Evolutionary conservation across 352 stramenopile genomes (phyloP), one percentile per base, ranked within the genome.

Genomic region (Globisporangium cederbergense): DNA sequence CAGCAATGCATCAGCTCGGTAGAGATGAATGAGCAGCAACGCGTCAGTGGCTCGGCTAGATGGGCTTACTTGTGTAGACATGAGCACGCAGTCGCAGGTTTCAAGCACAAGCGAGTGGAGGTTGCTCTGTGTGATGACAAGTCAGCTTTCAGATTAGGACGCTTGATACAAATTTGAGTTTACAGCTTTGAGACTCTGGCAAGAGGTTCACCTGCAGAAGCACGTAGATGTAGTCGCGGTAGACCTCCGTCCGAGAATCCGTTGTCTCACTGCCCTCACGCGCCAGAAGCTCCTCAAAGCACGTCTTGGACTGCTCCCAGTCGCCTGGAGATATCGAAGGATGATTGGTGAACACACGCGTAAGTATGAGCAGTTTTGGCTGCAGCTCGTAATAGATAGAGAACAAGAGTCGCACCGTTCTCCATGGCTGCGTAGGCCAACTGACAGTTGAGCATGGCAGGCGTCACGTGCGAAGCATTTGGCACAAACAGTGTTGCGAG

Each of bases 1-100:
- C 20, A 96, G 56, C 30, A 94, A 68, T 13, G 85, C 82, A 32
- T 96, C 87, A 2, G 83, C 80, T 67, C 83, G 88, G 70, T 91
- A 92, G 11, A 55, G 25, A 55, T 40, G 50, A 91, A 76, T 55
- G 8, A 86, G 14, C 11, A 81, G 45, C 5, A 76, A 28, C 52
- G 54, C 20, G 54, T 58, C 30, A 22, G 7, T 16, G 47, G 30
- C 16, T 10, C 36, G 5, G 20, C 3, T 10, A 10, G 32, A 46
- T n/a, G 40, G n/a, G 40, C 6, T 14, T 10, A 54, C 45, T 13
- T 40, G 46, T 13, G 36, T 50, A 8, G 22, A 49, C 1, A 10
- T 11, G 9, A 88, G 65, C n/a, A 68, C 67, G 10, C 57, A 54
- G 1, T 89, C 71, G 47, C 77, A 88, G 49, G 61, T 70, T n/a